Evolutionary conservation across 352 stramenopile species (phyloP).

Genomic region (Plasmopara halstedii): DNA sequence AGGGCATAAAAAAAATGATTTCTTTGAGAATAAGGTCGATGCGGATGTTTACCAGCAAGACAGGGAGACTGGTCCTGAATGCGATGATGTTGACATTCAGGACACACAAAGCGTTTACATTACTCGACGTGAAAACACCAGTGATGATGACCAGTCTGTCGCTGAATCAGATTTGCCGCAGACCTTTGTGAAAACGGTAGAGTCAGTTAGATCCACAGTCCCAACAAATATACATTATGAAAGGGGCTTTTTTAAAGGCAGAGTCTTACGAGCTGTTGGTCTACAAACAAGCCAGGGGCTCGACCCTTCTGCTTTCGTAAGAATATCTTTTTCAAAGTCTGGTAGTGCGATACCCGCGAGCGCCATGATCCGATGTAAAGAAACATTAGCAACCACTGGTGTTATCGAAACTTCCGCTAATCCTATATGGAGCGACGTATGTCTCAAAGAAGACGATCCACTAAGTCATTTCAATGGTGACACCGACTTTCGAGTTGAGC

Average conservation of each 20-base stretch:
- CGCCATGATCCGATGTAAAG: conserved; percentile 66
- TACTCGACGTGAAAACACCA: not conserved
- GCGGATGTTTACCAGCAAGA: conserved; percentile 2
- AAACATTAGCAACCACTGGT: conserved; percentile 32
- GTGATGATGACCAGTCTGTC: conserved; percentile 31
- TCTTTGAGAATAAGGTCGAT: conserved; percentile 1
- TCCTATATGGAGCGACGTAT: conserved; percentile 43
- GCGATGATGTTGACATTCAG: conserved; percentile 1
- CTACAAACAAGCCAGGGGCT: conserved; percentile 16
- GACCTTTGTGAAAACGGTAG: conserved; percentile 25
- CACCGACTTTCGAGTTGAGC: conserved; percentile 37
- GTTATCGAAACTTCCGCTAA: conserved; percentile 14
- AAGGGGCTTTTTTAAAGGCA: conserved; percentile 36
- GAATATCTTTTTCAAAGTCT: conserved; percentile 47
- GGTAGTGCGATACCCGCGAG: conserved; percentile 10
- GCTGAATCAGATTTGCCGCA: conserved; percentile 37
- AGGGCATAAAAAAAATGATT: not conserved
- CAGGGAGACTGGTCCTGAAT: not conserved
- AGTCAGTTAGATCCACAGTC: not conserved
- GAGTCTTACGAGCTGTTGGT: conserved; percentile 33
- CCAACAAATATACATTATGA: conserved; percentile 7
- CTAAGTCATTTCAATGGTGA: not conserved
- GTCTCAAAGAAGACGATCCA: not conserved
- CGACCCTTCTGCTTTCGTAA: conserved; percentile 33
- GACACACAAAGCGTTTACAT: not conserved